A percentile compares a stretch with the other conserved stretches of the same genome.
Conservation (phyloP, 164 flowering plant species). For the Berberis vulgaris region DNA sequence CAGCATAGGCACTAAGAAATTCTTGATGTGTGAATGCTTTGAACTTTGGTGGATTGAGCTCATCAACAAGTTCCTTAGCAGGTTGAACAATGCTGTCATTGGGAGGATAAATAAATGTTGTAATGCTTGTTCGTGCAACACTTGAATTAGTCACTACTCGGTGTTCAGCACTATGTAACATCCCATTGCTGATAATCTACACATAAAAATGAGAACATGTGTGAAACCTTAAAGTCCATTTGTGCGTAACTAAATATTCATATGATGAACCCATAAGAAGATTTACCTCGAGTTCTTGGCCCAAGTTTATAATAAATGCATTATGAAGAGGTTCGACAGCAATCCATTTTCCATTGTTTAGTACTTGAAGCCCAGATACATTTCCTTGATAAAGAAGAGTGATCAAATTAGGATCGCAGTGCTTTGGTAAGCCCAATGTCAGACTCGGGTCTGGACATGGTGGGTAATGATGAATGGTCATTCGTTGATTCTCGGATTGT, state of each 20-base stretch:
- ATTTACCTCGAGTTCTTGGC: conserved; percentile 17
- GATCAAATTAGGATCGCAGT: conserved; percentile 29
- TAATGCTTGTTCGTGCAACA: background rate
- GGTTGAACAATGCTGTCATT: background rate
- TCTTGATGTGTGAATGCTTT: too few species aligned
- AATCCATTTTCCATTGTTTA: conserved; percentile 26
- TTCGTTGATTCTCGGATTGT: conserved; percentile 10
- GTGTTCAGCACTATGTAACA: too few species aligned
- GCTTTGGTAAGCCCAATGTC: conserved; percentile 32
- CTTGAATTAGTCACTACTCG: too few species aligned
- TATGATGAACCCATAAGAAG: background rate
- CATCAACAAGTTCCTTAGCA: background rate
- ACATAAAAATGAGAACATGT: background rate
- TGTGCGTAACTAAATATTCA: background rate
- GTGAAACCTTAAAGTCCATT: background rate
- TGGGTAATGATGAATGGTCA: conserved; percentile 28
- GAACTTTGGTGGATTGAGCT: too few species aligned
- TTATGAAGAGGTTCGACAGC: conserved; percentile 19
- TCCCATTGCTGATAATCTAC: background rate
- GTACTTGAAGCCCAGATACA: conserved; percentile 32
- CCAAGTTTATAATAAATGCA: conserved; percentile 22
- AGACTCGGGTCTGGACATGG: conserved; percentile 42
- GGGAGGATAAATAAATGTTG: background rate
- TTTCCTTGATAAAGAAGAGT: conserved; percentile 32
- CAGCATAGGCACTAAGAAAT: too few species aligned